Evolutionary conservation across 164 flowering plant species (phyloP).

Genomic region (Sextonia rubra): DNA sequence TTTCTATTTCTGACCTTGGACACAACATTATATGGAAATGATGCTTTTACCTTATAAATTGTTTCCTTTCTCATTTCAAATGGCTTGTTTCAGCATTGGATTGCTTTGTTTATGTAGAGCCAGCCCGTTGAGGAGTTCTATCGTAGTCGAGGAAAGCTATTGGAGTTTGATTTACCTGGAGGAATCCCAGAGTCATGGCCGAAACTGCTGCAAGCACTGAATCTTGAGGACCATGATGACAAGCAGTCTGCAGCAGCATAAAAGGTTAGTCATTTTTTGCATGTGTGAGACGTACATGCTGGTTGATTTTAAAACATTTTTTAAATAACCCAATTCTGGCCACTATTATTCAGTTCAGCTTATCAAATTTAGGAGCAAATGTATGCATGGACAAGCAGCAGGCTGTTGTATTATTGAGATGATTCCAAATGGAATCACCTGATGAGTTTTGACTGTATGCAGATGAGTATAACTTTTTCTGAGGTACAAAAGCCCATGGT

Average conservation of each 20-base stretch:
- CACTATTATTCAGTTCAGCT: background rate
- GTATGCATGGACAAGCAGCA: background rate
- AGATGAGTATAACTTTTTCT: background rate
- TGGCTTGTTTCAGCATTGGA: background rate
- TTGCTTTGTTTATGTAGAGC: slow-evolving; percentile 48
- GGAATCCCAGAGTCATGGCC: slow-evolving; percentile 98
- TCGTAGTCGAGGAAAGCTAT: slow-evolving; percentile 59
- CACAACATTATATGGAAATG: background rate
- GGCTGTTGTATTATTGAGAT: background rate
- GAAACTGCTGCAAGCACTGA: slow-evolving; percentile 71
- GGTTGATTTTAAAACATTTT: slow-evolving; percentile 14
- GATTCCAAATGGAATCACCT: background rate
- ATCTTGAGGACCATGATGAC: slow-evolving; percentile 61
- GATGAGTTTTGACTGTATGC: background rate
- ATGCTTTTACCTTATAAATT: background rate
- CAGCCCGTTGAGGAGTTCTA: slow-evolving; percentile 84
- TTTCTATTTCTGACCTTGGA: background rate
- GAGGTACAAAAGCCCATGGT: background rate
- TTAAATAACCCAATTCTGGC: slow-evolving; percentile 3
- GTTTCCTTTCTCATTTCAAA: background rate
- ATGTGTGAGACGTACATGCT: slow-evolving; percentile 23
- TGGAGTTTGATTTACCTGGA: slow-evolving; percentile 94
- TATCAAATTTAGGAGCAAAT: background rate
- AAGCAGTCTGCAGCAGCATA: slow-evolving; percentile 47
- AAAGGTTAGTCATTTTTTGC: slow-evolving; percentile 41